Percentiles rank a stretch among this genome's conserved stretches.
These are phyloP conservation scores for Delphinella strobiligena DNA, from an alignment of 2,329 filamentous ascomycete genomes.

Conservation along the genomic window DNA sequence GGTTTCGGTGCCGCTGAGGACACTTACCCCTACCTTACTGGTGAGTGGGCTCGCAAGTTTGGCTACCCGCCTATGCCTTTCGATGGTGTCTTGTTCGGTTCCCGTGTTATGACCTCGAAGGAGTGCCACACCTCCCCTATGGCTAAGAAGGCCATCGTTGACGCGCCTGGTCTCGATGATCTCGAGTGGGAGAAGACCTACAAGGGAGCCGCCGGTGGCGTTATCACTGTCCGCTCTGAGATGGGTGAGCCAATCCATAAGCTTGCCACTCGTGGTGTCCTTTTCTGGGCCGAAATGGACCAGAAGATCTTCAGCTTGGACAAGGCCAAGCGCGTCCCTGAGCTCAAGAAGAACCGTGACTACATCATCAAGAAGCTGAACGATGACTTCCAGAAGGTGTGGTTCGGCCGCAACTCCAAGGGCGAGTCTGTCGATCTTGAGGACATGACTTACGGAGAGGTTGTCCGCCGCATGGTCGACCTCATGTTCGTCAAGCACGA, in stretches of 20 bases:
- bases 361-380: slow-evolving; percentile 95
- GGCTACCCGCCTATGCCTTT: slow-evolving; percentile 90
- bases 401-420: slow-evolving; percentile 78
- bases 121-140: slow-evolving; percentile 79
- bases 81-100: slow-evolving; percentile 82
- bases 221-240: slow-evolving; percentile 93
- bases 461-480: slow-evolving; percentile 75
- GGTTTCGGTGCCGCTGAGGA: slow-evolving; percentile 85
- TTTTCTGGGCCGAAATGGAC: slow-evolving; percentile 98
- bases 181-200: slow-evolving; percentile 85
- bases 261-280: slow-evolving; percentile 87
- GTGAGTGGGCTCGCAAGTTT: slow-evolving; percentile 74
- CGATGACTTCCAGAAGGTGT: slow-evolving; percentile 92
- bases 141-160: slow-evolving; percentile 82
- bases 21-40: slow-evolving; percentile 85
- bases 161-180: slow-evolving; percentile 73
- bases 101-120: slow-evolving; percentile 89
- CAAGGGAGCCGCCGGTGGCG: slow-evolving; percentile 78
- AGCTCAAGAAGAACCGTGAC: slow-evolving; percentile 76
- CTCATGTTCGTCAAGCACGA: slow-evolving; percentile 88
- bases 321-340: slow-evolving; percentile 81
- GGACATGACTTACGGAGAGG: slow-evolving; percentile 90
- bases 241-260: slow-evolving; percentile 99
- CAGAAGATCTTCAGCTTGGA: slow-evolving; percentile 94
- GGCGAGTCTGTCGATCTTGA: slow-evolving; percentile 78